Conservation (phyloP, 2,329 filamentous ascomycete species). For the Tolypocladium tropicale region DNA sequence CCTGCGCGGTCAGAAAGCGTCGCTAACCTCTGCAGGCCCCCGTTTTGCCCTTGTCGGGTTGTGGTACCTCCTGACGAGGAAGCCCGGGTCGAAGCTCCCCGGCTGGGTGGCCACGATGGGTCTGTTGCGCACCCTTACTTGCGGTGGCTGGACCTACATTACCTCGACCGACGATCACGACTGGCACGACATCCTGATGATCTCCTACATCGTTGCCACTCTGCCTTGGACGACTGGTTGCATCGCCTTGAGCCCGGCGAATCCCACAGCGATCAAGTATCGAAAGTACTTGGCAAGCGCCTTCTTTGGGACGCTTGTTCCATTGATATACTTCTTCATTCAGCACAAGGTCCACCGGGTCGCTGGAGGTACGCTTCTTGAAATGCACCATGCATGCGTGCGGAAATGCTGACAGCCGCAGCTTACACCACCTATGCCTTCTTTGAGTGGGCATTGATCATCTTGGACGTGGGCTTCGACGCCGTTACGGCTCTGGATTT, state of each 20-base stretch:
- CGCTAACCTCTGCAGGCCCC: conserved; percentile 48
- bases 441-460: conserved; percentile 91
- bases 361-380: conserved; percentile 62
- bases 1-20: background rate
- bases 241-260: conserved; percentile 76
- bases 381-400: background rate
- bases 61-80: conserved; percentile 82
- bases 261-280: conserved; percentile 74
- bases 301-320: conserved; percentile 87
- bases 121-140: conserved; percentile 81
- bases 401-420: conserved; percentile 26
- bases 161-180: conserved; percentile 97
- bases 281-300: conserved; percentile 71
- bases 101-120: conserved; percentile 74
- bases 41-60: conserved; percentile 83
- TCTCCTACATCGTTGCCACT: conserved; percentile 89
- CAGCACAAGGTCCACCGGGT: conserved; percentile 96
- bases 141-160: conserved; percentile 96
- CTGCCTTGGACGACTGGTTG: conserved; percentile 93
- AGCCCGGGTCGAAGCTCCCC: conserved; percentile 63
- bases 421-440: conserved; percentile 97
- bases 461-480: conserved; percentile 95
- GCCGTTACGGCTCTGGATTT: conserved; percentile 92
- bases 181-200: conserved; percentile 99
- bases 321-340: conserved; percentile 93